Evolutionary conservation across 2,329 filamentous ascomycete species (phyloP), one percentile per base, ranked within the genome.

Genomic region (Plenodomus biglobosus): DNA sequence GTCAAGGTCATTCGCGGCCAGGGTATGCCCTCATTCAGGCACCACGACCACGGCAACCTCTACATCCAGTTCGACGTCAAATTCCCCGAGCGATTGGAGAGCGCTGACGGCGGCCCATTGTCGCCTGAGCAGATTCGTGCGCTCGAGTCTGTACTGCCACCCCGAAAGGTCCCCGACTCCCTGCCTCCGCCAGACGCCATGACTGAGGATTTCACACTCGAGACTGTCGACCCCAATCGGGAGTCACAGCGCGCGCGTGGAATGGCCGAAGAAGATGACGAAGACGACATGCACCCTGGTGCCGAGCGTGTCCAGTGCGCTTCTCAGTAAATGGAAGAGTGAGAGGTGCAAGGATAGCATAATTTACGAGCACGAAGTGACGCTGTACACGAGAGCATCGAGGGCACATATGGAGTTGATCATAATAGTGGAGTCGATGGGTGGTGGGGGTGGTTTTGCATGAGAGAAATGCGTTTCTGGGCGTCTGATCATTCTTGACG

Each of bases 41-140:
- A 97, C 75, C 94, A 99, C 80, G 89, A 97, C 75, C 85, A 83
- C 69, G 94, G 94, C 67, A 96, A 99, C 77, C 80, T 99, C 64
- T 99, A 94, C 79, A 91, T 99, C 68, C 90, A 95, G 71, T 99
- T 99, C 78, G 86, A 89, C 67, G 91, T 99, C 76, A 96, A 95
- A 77, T 97, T 99, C 82, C 94, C 94, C 40, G 86, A 78, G 39
- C 65, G 65, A 18, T 67, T 80, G 20, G 61, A 58, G 43, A 74
- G 73, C 17, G 71, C 73, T 20, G 74, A 78, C 17, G 77, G 72
- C 44, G 70, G 63, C 42, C 66, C 75, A 4, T 72, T 79, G 69
- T 68, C 87, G 42, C 78, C 85, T 15, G 80, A 84, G 48, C 86
- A 89, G 54, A 88, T 95, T 62, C 84, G 89, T 48, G 80, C 86